Conservation (phyloP, 1,284 basidiomycete genomes). For the Cronartium quercuum region DNA sequence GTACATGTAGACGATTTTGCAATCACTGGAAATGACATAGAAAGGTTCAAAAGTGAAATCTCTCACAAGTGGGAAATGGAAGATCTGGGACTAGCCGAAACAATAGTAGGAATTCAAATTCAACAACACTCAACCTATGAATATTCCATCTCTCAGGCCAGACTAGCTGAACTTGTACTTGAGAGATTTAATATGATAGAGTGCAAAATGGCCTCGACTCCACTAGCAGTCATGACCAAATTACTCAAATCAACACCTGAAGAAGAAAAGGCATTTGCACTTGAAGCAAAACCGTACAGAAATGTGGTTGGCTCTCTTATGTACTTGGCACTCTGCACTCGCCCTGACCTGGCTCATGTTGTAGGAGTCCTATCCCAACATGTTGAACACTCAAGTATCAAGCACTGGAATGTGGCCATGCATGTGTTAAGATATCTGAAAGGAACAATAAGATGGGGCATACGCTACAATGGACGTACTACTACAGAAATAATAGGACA, state of each 20-base stretch:
- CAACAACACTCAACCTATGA: too few species aligned
- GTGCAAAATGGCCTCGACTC: too few species aligned
- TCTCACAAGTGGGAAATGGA: not conserved
- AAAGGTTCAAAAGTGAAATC: not conserved
- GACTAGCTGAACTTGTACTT: too few species aligned
- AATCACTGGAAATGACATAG: not conserved
- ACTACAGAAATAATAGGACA: too few species aligned
- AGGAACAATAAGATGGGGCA: not conserved
- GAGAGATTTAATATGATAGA: too few species aligned
- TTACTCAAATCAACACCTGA: not conserved
- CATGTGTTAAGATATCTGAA: conserved; percentile 4
- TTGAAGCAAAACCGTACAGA: not conserved
- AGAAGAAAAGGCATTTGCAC: not conserved
- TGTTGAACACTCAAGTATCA: not conserved
- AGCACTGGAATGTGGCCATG: not conserved
- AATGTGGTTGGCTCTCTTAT: not conserved
- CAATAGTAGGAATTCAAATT: conserved; percentile 1
- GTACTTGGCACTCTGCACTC: not conserved
- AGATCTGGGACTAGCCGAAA: not conserved
- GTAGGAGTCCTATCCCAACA: not conserved
- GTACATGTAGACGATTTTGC: not conserved
- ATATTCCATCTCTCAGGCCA: too few species aligned
- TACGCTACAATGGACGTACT: not conserved
- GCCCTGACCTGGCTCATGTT: not conserved
- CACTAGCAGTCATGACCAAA: too few species aligned